phyloP scores from a whole-genome alignment of 768 basidiomycete genomes.

The Candolleomyces eurysporus region DNA sequence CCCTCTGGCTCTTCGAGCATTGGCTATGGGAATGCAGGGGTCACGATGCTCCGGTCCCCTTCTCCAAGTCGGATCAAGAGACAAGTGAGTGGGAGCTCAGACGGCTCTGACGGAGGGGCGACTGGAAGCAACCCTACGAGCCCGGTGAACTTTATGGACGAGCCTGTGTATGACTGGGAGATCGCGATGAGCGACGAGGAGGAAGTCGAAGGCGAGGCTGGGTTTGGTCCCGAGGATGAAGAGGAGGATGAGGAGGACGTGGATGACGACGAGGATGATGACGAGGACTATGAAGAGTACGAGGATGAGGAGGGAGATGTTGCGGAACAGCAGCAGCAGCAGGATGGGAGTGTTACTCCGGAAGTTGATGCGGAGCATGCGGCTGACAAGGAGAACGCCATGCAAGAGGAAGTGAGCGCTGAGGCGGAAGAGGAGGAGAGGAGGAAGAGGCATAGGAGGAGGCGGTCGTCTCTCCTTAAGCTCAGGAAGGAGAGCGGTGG shows the following conservation, averaged over 20 bases:
- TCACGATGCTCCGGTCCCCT: too few relatives aligned
- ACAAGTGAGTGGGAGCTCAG: neutral
- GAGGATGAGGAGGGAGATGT: conserved; percentile 10
- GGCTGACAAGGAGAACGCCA: conserved; percentile 11
- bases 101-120: neutral
- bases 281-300: conserved; percentile 17
- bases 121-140: conserved; percentile 1
- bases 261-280: conserved; percentile 16
- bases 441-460: neutral
- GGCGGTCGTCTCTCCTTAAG: conserved; percentile 3
- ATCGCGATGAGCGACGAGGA: conserved; percentile 8
- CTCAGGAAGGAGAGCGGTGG: conserved; percentile 1
- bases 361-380: neutral
- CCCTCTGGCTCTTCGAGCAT: neutral
- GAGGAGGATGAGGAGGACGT: conserved; percentile 17
- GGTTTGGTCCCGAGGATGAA: conserved; percentile 6
- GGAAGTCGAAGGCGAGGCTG: neutral
- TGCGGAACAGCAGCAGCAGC: neutral
- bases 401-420: neutral
- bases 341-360: neutral
- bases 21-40: too few relatives aligned
- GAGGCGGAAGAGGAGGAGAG: conserved; percentile 1
- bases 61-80: neutral
- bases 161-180: conserved; percentile 14
- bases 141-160: conserved; percentile 10